Conservation (phyloP, 2,329 filamentous ascomycete genomes). For the Drechslerella dactyloides region DNA sequence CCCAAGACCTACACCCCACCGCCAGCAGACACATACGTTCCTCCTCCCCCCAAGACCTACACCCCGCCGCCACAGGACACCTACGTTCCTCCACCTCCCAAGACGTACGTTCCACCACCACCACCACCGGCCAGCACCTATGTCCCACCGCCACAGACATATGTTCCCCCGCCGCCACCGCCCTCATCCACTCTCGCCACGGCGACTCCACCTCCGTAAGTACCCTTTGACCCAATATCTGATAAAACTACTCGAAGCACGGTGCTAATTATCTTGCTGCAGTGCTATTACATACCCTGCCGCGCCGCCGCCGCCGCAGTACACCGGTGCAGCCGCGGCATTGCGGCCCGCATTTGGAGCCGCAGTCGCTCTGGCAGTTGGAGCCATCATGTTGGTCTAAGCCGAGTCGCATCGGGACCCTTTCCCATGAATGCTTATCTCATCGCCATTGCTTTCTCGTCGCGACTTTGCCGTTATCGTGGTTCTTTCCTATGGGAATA, state of each 20-base stretch:
- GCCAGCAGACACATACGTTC: neutral
- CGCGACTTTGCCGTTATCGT: neutral
- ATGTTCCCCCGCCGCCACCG: slow-evolving; percentile 17
- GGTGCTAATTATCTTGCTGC: slow-evolving; percentile 3
- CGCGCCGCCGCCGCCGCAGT: slow-evolving; percentile 23
- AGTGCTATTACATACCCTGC: slow-evolving; percentile 15
- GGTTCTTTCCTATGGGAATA: slow-evolving; percentile 13
- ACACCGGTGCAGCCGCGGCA: slow-evolving; percentile 42
- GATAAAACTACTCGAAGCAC: neutral
- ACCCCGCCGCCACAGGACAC: slow-evolving; percentile 1
- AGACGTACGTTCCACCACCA: slow-evolving; percentile 1
- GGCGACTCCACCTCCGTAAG: slow-evolving; percentile 43
- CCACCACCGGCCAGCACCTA: neutral
- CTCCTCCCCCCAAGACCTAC: slow-evolving; percentile 1
- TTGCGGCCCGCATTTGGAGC: slow-evolving; percentile 33
- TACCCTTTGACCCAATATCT: slow-evolving; percentile 5
- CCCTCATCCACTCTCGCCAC: slow-evolving; percentile 14
- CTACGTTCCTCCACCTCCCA: slow-evolving; percentile 9
- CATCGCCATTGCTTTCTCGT: neutral
- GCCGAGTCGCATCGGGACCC: neutral
- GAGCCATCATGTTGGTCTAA: slow-evolving; percentile 15
- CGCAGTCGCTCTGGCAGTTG: slow-evolving; percentile 20
- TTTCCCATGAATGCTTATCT: neutral
- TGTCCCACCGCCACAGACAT: slow-evolving; percentile 14
- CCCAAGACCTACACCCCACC: slow-evolving; percentile 3